phyloP scores from a whole-genome alignment of 768 basidiomycete genomes.

The Hemileccinum rubropunctum region DNA sequence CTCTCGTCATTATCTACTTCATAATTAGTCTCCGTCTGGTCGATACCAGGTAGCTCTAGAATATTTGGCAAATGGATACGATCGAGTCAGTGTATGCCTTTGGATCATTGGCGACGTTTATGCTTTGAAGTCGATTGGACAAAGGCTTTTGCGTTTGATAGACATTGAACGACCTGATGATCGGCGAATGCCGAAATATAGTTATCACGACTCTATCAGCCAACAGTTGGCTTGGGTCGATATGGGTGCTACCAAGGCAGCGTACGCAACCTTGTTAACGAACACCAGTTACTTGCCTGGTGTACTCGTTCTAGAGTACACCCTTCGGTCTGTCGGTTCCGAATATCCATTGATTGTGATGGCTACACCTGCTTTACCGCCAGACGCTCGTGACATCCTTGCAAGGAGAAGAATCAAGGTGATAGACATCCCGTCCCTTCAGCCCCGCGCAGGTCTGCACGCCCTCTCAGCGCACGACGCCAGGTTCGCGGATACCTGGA shows the following conservation, averaged over 20 bases:
- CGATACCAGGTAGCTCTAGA: conserved; percentile 5
- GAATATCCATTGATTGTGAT: conserved; percentile 80
- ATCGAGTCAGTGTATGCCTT: too few species aligned
- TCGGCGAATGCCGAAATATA: conserved; percentile 9
- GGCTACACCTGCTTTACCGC: conserved; percentile 58
- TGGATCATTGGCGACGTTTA: too few species aligned
- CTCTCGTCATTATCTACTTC: background rate
- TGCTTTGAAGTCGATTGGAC: too few species aligned
- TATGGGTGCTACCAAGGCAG: conserved; percentile 42
- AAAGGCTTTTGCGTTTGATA: too few species aligned
- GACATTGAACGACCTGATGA: too few species aligned
- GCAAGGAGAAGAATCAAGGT: conserved; percentile 49
- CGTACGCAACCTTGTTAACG: conserved; percentile 80
- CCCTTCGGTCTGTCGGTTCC: conserved; percentile 51
- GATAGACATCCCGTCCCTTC: conserved; percentile 57
- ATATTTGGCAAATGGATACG: too few species aligned
- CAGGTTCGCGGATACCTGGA: conserved; percentile 65
- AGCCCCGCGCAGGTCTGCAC: conserved; percentile 44
- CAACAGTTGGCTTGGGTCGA: too few species aligned
- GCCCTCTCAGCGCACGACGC: conserved; percentile 36
- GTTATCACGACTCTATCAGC: too few species aligned
- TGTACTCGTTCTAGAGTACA: conserved; percentile 51
- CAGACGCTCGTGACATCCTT: conserved; percentile 51
- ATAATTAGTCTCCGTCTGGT: background rate
- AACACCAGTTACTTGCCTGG: conserved; percentile 57